Evolutionary conservation across 2,329 filamentous ascomycete genomes (phyloP), one percentile per base, ranked within the genome.

Genomic region (Fusarium sarcochroum): DNA sequence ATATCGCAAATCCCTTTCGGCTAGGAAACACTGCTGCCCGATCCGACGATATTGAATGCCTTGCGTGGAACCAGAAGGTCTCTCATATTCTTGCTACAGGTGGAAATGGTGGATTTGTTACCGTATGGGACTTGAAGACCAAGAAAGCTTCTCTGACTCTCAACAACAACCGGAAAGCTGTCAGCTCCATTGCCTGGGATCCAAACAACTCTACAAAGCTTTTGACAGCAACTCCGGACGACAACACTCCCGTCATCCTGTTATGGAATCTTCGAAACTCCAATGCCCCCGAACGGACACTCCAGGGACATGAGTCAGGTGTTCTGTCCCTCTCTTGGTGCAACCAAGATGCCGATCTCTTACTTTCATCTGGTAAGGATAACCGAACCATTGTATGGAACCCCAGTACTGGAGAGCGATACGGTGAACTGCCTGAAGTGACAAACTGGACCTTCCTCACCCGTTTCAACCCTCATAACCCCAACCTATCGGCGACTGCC

Each of bases 391-490:
- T 99, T 63, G 90, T 96, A 64, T 99, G 97, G 96, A 98, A 98
- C 79, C 93, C 96, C 2, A 92, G 96, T 75, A 97, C 92, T 4
- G 95, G 95, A 53, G 89, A 96, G 76, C 86, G 88, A 14, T 91
- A 94, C 68, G 96, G 97, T 69, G 95, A 98, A 80, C 95, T 98
- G 76, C 94, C 95, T 6, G 93, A 98, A 74, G 94, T 97, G 54
- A 98, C 95, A n/a, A 99, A 98, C 80, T 99, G 96, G 95, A 97
- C 94, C 7, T 99, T 99, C 84, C 90, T 95, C 77, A 97, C 96
- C 7, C 89, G 91, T 66, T 98, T 97, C 87, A 94, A 97, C 78
- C 96, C 96, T 30, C 90, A 93, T 72, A 97, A 99, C 79, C 95
- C 96, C 13, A 93, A 90, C 76, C 85, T 99, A 59, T 93, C 95